Evolutionary conservation across 768 basidiomycete species (phyloP).

Genomic region (Strobilomyces dryophilus): DNA sequence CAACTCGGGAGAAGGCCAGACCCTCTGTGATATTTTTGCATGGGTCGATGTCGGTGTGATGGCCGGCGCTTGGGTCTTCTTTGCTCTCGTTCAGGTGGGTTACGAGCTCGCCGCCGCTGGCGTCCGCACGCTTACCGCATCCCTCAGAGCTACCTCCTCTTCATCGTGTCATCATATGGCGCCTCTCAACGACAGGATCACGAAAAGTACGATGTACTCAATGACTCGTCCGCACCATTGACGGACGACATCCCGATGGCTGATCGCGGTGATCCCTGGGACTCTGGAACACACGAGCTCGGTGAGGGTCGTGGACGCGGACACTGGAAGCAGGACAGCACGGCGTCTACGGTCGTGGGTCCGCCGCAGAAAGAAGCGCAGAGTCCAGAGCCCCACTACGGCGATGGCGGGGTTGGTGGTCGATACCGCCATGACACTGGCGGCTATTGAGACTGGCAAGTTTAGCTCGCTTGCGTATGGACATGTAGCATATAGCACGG

Average conservation of each 20-base stretch:
- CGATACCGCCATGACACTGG: slow-evolving; percentile 38
- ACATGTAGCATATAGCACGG: slow-evolving; percentile 2
- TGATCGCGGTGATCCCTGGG: slow-evolving; percentile 67
- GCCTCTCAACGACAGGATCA: slow-evolving; percentile 75
- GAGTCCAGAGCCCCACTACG: slow-evolving; percentile 30
- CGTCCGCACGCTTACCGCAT: slow-evolving; percentile 1
- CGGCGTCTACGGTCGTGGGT: slow-evolving; percentile 52
- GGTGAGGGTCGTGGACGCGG: slow-evolving; percentile 35
- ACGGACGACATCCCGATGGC: slow-evolving; percentile 61
- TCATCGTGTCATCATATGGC: slow-evolving; percentile 61
- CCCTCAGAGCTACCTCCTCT: slow-evolving; percentile 44
- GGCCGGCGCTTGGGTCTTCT: slow-evolving; percentile 80
- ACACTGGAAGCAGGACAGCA: slow-evolving; percentile 56
- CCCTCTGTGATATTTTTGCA: slow-evolving; percentile 84
- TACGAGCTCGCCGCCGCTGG: background rate
- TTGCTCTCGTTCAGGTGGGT: slow-evolving; percentile 73
- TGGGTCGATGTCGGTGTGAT: slow-evolving; percentile 93
- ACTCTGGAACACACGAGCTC: slow-evolving; percentile 45
- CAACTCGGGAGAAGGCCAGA: slow-evolving; percentile 50
- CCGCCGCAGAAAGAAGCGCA: slow-evolving; percentile 41
- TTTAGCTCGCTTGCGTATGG: background rate
- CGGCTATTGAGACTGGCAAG: slow-evolving; percentile 33
- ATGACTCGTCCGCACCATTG: slow-evolving; percentile 51
- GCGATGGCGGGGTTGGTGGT: slow-evolving; percentile 27
- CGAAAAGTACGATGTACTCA: slow-evolving; percentile 70